Evolutionary conservation across 140 eudicot genomes (phyloP), one percentile per base, ranked within the genome.

Genomic region (Senecio squalidus): DNA sequence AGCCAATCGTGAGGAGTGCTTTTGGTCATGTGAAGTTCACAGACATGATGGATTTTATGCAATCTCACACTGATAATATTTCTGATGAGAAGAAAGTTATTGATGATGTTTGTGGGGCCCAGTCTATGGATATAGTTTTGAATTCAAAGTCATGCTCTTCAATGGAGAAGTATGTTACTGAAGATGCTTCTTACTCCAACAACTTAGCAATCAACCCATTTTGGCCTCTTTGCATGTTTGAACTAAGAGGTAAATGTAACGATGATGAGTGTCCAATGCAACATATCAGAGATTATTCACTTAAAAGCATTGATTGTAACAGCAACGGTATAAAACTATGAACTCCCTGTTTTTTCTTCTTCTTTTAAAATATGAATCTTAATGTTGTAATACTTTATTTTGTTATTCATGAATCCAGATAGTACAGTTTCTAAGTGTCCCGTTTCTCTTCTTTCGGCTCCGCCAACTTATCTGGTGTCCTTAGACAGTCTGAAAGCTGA

Each of bases 161-260:
- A 40, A 17, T 58, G 66, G 76, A 78, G 62, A 21, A 61, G 10
- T 45, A 50, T 45, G 71, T 43, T 15, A 61, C 60, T 16, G 66
- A 67, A 55, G 69, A 36, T 64, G 96, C 88, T 59, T 80, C 79
- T 59, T 87, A 67, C 70, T 62, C 86, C 50, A 62, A 61, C 74
- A 73, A 70, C 60, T 64, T 67, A 58, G 74, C 77, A 15, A 73
- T 87, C n/a, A 75, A 87, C 65, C 94, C 96, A 27, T 71, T 76
- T 38, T 77, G 84, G 96, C 89, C 96, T 38, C 84, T 80, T 64
- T 87, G 96, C 71, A 87, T 83, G 94, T 87, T 31, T 64, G 94
- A 87, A 68, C 80, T 87, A 60, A 72, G 89, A 50, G 96, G 96
- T 13, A 83, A 77, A 70, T 87, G 96, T 78, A 83, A 83, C 53